Percentiles rank a stretch among this genome's conserved stretches.
These are phyloP conservation scores for Mucor saturninus DNA, from an alignment of 371 early-diverging fungal genomes.

Conservation along the genomic window DNA sequence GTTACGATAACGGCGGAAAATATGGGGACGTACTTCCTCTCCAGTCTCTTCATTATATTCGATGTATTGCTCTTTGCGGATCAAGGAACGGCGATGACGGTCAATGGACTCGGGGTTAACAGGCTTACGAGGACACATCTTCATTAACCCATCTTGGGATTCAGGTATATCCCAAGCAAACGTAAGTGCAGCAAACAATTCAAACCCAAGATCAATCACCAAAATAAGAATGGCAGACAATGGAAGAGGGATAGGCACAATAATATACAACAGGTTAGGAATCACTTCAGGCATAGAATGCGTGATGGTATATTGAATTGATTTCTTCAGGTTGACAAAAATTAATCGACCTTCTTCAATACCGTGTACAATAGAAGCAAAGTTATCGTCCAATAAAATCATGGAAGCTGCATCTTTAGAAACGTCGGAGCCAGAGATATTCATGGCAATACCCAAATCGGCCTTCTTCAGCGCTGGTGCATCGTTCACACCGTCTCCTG, in stretches of 20 bases:
- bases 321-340: slow-evolving; percentile 94
- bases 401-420: slow-evolving; percentile 97
- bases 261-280: slow-evolving; percentile 81
- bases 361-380: slow-evolving; percentile 86
- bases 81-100: slow-evolving; percentile 60
- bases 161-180: slow-evolving; percentile 96
- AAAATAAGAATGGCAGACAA: slow-evolving; percentile 85
- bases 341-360: slow-evolving; percentile 95
- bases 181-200: slow-evolving; percentile 83
- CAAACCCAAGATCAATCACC: slow-evolving; percentile 93
- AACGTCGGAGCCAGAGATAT: slow-evolving; percentile 92
- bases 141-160: slow-evolving; percentile 79
- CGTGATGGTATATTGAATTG: slow-evolving; percentile 89
- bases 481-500: slow-evolving; percentile 98
- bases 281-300: slow-evolving; percentile 88
- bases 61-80: slow-evolving; percentile 51
- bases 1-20: slow-evolving; percentile 33
- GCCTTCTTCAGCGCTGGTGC: slow-evolving; percentile 95
- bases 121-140: slow-evolving; percentile 86
- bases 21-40: slow-evolving; percentile 40
- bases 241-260: slow-evolving; percentile 89
- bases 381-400: slow-evolving; percentile 96
- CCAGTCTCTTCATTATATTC: slow-evolving; percentile 53
- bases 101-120: slow-evolving; percentile 78
- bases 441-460: slow-evolving; percentile 97